A percentile compares a stretch with the other conserved stretches of the same genome.
phyloP scores from a whole-genome alignment of 2,329 filamentous ascomycete genomes.

The Tolypocladium endophyticum region DNA sequence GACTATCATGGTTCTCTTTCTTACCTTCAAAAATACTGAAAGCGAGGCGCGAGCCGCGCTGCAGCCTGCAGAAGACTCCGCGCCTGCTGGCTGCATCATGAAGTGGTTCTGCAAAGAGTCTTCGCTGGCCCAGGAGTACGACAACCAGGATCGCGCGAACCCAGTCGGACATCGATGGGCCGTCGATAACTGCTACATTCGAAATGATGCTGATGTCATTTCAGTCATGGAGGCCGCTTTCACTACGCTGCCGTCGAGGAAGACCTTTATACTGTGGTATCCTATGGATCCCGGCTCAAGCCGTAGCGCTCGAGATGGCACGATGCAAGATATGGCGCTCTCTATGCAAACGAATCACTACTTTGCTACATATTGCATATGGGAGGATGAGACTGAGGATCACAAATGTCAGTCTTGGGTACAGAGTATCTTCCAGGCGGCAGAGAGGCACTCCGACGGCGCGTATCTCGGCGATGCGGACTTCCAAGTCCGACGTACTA shows the following conservation, averaged over 20 bases:
- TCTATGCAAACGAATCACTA: background rate
- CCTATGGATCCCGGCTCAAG: background rate
- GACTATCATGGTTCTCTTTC: background rate
- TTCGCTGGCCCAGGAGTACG: background rate
- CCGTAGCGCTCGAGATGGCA: background rate
- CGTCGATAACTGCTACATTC: background rate
- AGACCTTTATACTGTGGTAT: background rate
- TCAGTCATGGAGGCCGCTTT: background rate
- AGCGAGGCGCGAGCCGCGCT: background rate
- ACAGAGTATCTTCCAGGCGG: background rate
- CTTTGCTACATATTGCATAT: background rate
- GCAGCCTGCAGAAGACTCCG: background rate
- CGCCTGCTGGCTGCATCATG: background rate
- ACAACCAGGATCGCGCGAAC: background rate
- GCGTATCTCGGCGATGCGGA: background rate
- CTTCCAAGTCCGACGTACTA: background rate
- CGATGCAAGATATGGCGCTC: background rate
- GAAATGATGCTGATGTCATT: background rate
- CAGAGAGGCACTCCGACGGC: background rate
- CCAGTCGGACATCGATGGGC: background rate
- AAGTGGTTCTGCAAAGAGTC: background rate
- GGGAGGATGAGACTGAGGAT: background rate
- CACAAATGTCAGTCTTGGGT: background rate
- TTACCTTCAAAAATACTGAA: background rate
- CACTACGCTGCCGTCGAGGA: background rate